Evolutionary conservation across 2,329 filamentous ascomycete genomes (phyloP), one percentile per base, ranked within the genome.

Genomic region (Catunica adiposa): DNA sequence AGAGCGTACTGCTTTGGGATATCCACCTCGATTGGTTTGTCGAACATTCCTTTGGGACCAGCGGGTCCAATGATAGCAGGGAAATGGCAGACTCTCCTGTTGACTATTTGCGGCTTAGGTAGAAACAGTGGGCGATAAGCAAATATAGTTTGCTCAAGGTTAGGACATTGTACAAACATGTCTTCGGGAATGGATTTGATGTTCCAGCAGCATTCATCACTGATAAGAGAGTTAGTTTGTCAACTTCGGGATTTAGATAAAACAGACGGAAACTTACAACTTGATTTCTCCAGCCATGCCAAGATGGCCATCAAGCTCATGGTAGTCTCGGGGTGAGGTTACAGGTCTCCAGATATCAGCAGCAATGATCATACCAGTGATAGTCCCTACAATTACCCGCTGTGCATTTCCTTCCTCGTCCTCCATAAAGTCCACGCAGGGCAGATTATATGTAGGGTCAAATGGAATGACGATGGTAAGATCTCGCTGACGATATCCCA

Each of bases 351-450:
- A 80, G 14, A 80, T 77, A 46, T 76, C 68, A 44, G 76, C 67
- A 11, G 78, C 58, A 72, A 73, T 79, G 4, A 71, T 61, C 8
- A 60, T 64, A 1, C 74, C 77, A 9, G 64, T 62, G 40, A 80
- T 73, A 47, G 79, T 77, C 23, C 77, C 64, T 1, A 73, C 76
- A 23, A 71, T 68, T 1, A 80, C 62, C 59, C 71, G 73, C 3
- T 74, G 69, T 1, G 75, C 77, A 1, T 70, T 61, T 1, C 77
- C 77, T 1, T 67, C 42, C 1, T 64, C 60, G 56, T 76, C 69
- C 54, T 73, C 71, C 52, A 70, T 62, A 59, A 80, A 78, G 25
- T 70, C 66, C n/a, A 80, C 64, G 54, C 71, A 76, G 4, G 77
- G 77, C 1, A 79, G 69, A 48, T 80, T 80, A 37, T 65, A 60